Evolutionary conservation across 352 stramenopile genomes (phyloP).

Genomic region (Plasmopara muralis): DNA sequence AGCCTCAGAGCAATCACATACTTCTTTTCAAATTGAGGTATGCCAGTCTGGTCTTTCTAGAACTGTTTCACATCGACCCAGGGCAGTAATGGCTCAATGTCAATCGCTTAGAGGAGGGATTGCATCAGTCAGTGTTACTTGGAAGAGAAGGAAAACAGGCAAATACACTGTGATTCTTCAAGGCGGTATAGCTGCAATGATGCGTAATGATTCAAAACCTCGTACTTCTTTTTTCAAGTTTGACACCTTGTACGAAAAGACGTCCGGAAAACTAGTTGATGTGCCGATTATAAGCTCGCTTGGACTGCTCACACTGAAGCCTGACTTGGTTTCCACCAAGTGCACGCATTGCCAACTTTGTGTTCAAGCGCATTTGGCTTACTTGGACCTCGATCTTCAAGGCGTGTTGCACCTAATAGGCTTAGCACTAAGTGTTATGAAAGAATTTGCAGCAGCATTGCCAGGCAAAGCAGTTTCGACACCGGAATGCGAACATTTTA

Average conservation of each 20-base stretch:
- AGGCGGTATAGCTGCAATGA: constrained; percentile 20
- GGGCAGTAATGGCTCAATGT: constrained; percentile 19
- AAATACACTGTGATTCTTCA: constrained; percentile 20
- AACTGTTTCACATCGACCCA: constrained; percentile 14
- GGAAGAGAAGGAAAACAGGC: constrained; percentile 7
- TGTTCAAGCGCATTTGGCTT: constrained; percentile 12
- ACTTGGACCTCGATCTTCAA: constrained; percentile 17
- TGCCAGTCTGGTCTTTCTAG: constrained; percentile 16
- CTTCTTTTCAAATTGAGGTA: constrained; percentile 30
- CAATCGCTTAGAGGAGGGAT: constrained; percentile 25
- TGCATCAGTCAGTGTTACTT: constrained; percentile 24
- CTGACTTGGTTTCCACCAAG: constrained; percentile 4
- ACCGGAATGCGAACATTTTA: background rate
- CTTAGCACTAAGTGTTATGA: constrained; percentile 8
- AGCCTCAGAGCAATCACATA: constrained; percentile 1
- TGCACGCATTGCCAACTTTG: constrained; percentile 15
- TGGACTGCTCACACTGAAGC: constrained; percentile 22
- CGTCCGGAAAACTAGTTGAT: constrained; percentile 14
- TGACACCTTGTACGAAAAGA: constrained; percentile 24
- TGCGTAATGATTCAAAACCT: constrained; percentile 1
- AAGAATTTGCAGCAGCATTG: constrained; percentile 11
- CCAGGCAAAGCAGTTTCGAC: constrained; percentile 2
- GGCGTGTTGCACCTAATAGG: constrained; percentile 11
- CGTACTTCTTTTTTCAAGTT: constrained; percentile 16
- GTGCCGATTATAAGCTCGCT: constrained; percentile 19